Base-by-base conservation (phyloP, 306 rosid genomes). In the Begonia loranthoides region DNA sequence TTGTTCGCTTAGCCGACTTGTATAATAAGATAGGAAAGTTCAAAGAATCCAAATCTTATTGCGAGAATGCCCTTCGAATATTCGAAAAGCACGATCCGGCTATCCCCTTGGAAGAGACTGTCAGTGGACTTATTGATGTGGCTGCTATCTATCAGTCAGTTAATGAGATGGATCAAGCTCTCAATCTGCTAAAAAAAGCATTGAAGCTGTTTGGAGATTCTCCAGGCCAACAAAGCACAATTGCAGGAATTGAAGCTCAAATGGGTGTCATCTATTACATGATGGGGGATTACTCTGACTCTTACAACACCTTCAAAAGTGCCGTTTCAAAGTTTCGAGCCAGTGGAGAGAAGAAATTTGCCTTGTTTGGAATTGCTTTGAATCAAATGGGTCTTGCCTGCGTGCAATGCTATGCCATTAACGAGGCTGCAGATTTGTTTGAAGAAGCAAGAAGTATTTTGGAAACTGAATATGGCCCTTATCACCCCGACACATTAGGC, bases 331-430 rank as follows among this genome's bases (percentile, higher is more conserved):
- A 79, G 73, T 79, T 87, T 15, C 76, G 95, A 2, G 72, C 74
- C 9, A 77, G 75, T 10, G 83, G 81, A 39, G 94, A 87, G 77
- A 87, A 77, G 59, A 83, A 77, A 69, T 75, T 86, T 10, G 78
- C 95, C 4, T 55, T 80, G 63, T 79, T 82, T 63, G 95, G 94
- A 40, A 79, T 87, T 59, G 89, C 87, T 22, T 61, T 87, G 64
- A 87, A 87, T 67, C 95, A 87, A 63, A 87, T 87, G 95, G 95
- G 95, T 0, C 88, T 87, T 45, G 81, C 78, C 41, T 82, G 95
- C 36, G 89, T 87, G 58, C 95, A 82, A 57, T 74, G 70, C 13
- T 79, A 66, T 56, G 70, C 87, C 9, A 82, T 87, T 50, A 77
- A 87, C n/a, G 89, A 87, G 65, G 95, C 94, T 38, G 89, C 95